Percentiles rank a stretch among this genome's conserved stretches.
phyloP scores from a whole-genome alignment of 2,329 filamentous ascomycete species.

The Calonectria henricotiae region DNA sequence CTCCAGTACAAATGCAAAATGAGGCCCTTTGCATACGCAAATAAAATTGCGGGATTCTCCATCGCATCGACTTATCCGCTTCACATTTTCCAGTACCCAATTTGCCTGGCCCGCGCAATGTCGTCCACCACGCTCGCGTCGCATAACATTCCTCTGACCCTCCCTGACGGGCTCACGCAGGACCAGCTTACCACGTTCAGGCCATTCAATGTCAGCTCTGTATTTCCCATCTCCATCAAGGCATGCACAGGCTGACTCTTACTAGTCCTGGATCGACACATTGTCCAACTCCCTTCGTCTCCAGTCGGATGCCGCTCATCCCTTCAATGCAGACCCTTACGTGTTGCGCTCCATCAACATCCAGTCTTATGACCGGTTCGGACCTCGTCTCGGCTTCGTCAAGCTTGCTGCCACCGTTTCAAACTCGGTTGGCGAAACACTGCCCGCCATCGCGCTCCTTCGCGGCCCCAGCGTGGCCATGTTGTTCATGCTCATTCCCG shows the following conservation, averaged over 20 bases:
- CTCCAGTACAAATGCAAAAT: slow-evolving; percentile 16
- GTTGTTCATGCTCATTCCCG: slow-evolving; percentile 71
- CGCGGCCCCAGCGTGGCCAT: slow-evolving; percentile 75
- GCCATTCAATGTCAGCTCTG: slow-evolving; percentile 65
- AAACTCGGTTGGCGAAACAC: slow-evolving; percentile 65
- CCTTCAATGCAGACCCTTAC: slow-evolving; percentile 72
- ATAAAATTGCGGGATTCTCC: slow-evolving; percentile 12
- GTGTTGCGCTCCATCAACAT: slow-evolving; percentile 66
- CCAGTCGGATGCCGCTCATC: slow-evolving; percentile 63
- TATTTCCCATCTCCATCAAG: too few species aligned
- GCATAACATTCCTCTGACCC: slow-evolving; percentile 60
- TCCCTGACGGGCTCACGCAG: slow-evolving; percentile 64
- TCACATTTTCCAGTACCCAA: background rate
- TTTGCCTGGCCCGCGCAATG: slow-evolving; percentile 41
- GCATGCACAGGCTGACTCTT: background rate
- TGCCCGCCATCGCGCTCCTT: slow-evolving; percentile 72
- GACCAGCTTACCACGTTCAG: slow-evolving; percentile 65
- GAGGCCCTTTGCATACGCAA: slow-evolving; percentile 26
- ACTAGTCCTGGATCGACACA: slow-evolving; percentile 67
- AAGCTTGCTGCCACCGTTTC: slow-evolving; percentile 68
- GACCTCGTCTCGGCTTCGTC: slow-evolving; percentile 69
- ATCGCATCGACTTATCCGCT: background rate
- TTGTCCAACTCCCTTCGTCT: slow-evolving; percentile 65
- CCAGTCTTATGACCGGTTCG: slow-evolving; percentile 71
- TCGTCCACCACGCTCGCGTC: slow-evolving; percentile 45